These are phyloP conservation scores for Melastoma malabathricum DNA, from an alignment of 345 rosid species.

Conservation along the genomic window DNA sequence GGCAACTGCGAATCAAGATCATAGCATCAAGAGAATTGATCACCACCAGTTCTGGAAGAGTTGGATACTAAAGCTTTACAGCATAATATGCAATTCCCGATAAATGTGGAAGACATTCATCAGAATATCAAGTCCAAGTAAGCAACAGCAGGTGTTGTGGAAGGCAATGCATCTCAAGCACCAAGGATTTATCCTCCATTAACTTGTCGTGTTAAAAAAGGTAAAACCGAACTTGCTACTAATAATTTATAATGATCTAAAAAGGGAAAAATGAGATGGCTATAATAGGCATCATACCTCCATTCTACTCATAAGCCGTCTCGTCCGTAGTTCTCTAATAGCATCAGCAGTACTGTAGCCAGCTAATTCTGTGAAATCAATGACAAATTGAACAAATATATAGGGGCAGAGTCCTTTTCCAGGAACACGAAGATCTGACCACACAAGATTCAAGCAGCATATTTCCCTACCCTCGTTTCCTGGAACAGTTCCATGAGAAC, in stretches of 20 bases:
- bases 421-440: background rate
- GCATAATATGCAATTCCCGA: no score
- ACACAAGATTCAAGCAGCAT: background rate
- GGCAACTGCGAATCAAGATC: no score
- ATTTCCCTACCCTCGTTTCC: constrained; percentile 24
- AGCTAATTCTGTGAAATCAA: constrained; percentile 26
- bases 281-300: constrained; percentile 41
- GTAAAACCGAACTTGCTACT: background rate
- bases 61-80: no score
- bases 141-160: no score
- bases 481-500: constrained; percentile 34
- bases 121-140: no score
- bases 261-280: background rate
- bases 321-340: constrained; percentile 53
- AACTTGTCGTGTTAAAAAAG: no score
- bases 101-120: no score
- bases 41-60: no score
- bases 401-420: background rate
- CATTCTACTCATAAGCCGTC: constrained; percentile 61
- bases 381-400: constrained; percentile 1
- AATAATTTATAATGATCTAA: background rate
- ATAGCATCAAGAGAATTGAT: no score
- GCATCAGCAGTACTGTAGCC: constrained; percentile 40
- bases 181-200: no score
- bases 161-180: no score